A percentile compares a stretch with the other conserved stretches of the same genome.
Conservation (phyloP, 2,329 filamentous ascomycete species). For the Reticulascus tulasneorum region DNA sequence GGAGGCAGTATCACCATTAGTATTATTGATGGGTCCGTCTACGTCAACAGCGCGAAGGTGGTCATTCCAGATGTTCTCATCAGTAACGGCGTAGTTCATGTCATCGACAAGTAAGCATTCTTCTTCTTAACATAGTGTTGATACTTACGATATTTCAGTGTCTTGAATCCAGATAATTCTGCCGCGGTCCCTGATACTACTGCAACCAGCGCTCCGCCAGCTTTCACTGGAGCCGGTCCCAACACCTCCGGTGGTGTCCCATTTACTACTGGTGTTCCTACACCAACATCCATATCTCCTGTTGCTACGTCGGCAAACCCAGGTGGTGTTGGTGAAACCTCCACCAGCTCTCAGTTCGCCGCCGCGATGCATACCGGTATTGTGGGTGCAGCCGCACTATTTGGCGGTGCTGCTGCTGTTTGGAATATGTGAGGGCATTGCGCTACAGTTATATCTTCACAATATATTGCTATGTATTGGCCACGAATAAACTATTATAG, state of each 20-base stretch:
- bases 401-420: slow-evolving; percentile 37
- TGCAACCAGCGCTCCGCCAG: slow-evolving; percentile 42
- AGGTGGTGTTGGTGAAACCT: slow-evolving; percentile 14
- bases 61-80: slow-evolving; percentile 44
- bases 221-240: slow-evolving; percentile 49
- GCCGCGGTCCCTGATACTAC: slow-evolving; percentile 36
- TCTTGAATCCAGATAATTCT: slow-evolving; percentile 53
- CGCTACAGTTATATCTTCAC: too few relatives aligned
- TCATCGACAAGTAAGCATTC: slow-evolving; percentile 49
- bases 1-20: slow-evolving; percentile 20
- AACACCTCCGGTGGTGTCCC: slow-evolving; percentile 40
- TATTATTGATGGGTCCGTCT: slow-evolving; percentile 40
- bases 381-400: slow-evolving; percentile 40
- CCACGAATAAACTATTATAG: too few relatives aligned
- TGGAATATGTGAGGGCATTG: slow-evolving; percentile 16
- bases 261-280: slow-evolving; percentile 51
- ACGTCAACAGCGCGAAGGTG: slow-evolving; percentile 46
- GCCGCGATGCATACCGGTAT: slow-evolving; percentile 29
- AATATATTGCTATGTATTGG: too few relatives aligned
- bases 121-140: background rate
- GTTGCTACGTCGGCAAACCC: slow-evolving; percentile 23
- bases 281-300: slow-evolving; percentile 34
- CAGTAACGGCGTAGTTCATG: slow-evolving; percentile 53
- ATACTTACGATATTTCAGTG: slow-evolving; percentile 26
- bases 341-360: slow-evolving; percentile 27